These are phyloP conservation scores for Odontarrhena argentea DNA, from an alignment of 345 rosid species.

Conservation along the genomic window DNA sequence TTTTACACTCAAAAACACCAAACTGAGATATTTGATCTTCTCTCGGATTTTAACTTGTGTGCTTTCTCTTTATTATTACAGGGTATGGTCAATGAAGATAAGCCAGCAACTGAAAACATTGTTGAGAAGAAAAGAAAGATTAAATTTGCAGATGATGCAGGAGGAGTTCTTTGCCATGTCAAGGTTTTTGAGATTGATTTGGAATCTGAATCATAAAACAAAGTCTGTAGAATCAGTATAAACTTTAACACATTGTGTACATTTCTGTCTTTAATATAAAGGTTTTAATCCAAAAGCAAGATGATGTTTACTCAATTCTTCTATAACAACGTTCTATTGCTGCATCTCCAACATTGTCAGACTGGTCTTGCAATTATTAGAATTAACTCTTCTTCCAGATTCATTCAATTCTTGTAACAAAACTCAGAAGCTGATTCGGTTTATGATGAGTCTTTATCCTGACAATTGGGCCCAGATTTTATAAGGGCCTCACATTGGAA, in stretches of 20 bases:
- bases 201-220: slow-evolving; percentile 34
- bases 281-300: not conserved
- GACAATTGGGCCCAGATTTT: not conserved
- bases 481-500: not conserved
- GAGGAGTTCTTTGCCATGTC: slow-evolving; percentile 78
- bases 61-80: slow-evolving; percentile 34
- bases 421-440: not conserved
- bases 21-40: not conserved
- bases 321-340: slow-evolving; percentile 9
- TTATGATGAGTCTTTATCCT: not conserved
- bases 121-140: slow-evolving; percentile 66
- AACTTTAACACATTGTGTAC: slow-evolving; percentile 14
- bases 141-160: slow-evolving; percentile 85
- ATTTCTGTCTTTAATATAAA: slow-evolving; percentile 3
- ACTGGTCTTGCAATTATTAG: not conserved
- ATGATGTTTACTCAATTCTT: not conserved
- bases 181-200: slow-evolving; percentile 59
- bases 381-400: not conserved
- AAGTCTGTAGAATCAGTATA: slow-evolving; percentile 9
- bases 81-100: slow-evolving; percentile 51
- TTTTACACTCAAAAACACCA: not conserved
- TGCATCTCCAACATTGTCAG: not conserved
- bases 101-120: slow-evolving; percentile 38
- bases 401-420: not conserved
- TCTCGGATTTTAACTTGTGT: not conserved